Base-by-base conservation (phyloP, 495 filamentous ascomycete species). In the Glarea lozoyensis region DNA sequence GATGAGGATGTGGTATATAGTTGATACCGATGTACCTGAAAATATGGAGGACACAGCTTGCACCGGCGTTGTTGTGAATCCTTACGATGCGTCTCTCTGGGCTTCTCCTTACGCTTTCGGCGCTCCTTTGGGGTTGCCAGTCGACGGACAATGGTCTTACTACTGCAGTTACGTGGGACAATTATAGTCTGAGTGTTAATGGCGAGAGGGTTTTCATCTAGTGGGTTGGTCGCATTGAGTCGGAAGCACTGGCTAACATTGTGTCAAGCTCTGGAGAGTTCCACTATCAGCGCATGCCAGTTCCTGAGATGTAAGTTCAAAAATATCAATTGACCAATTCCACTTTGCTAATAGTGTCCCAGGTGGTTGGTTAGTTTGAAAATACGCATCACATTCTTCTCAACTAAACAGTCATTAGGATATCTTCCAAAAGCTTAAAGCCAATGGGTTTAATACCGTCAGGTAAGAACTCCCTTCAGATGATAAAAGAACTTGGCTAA, bases 371-470 rank as follows among this genome's bases (percentile, higher is more conserved):
- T n/a, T n/a, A n/a, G n/a, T n/a, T n/a, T n/a, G n/a, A n/a, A n/a
- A n/a, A n/a, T n/a, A n/a, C n/a, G n/a, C n/a, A n/a, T n/a, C n/a
- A n/a, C n/a, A n/a, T n/a, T n/a, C n/a, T n/a, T n/a, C n/a, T n/a
- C n/a, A n/a, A n/a, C n/a, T n/a, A n/a, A n/a, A n/a, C n/a, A n/a
- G n/a, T n/a, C n/a, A n/a, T n/a, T n/a, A n/a, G 22, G 76, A 81
- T 54, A 66, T 79, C 27, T 69, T 81, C 19, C 65, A 81, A 49
- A 81, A 81, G 48, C 60, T 78, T 38, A 63, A 67, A 42, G 72
- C 76, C 3, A 70, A 66, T 42, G 76, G 76, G 0, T 74, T 62
- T 45, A 78, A 76, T 52, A 66, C 74, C 17, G 60, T 74, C 9
- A 59, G 55, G 53, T 50, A 50, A 5, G 7, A 5, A n/a, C 58